Conservation (phyloP, 1,284 basidiomycete species). For the Sanguinoderma infundibulare region DNA sequence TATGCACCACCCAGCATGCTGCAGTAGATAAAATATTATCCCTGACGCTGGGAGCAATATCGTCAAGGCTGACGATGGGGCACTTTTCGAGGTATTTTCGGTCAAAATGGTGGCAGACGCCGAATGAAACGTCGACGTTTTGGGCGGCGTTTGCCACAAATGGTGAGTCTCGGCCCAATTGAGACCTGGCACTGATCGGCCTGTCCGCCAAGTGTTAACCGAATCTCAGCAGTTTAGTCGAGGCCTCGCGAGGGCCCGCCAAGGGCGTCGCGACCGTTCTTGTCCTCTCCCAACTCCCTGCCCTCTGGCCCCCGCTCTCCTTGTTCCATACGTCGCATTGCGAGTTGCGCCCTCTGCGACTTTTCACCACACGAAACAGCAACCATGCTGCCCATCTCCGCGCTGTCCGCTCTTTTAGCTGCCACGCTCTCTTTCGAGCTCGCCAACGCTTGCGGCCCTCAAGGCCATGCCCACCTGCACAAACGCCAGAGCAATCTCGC, state of each 20-base stretch:
- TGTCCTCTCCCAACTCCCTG: background rate
- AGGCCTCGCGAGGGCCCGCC: background rate
- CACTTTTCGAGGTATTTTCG: too few species aligned
- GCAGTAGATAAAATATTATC: too few species aligned
- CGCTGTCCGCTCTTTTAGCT: slow-evolving; percentile 30
- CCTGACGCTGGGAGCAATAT: too few species aligned
- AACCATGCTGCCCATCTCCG: slow-evolving; percentile 22
- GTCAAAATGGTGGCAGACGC: too few species aligned
- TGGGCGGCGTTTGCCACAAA: too few species aligned
- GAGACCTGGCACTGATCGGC: too few species aligned
- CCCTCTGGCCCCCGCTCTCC: slow-evolving; percentile 10
- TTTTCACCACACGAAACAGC: slow-evolving; percentile 9
- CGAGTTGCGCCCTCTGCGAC: slow-evolving; percentile 27
- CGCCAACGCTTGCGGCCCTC: slow-evolving; percentile 20
- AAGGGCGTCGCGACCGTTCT: background rate
- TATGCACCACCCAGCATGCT: too few species aligned
- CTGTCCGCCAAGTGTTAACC: background rate
- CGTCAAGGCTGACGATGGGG: too few species aligned
- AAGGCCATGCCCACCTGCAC: slow-evolving; percentile 13
- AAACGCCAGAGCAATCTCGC: slow-evolving; percentile 13
- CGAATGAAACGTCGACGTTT: too few species aligned
- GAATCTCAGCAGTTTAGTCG: background rate
- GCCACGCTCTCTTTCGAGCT: slow-evolving; percentile 25
- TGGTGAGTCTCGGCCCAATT: background rate
- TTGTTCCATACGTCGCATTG: slow-evolving; percentile 17